These are phyloP conservation scores for Daldinia caldariorum DNA, from an alignment of 495 filamentous ascomycete genomes.

Conservation along the genomic window DNA sequence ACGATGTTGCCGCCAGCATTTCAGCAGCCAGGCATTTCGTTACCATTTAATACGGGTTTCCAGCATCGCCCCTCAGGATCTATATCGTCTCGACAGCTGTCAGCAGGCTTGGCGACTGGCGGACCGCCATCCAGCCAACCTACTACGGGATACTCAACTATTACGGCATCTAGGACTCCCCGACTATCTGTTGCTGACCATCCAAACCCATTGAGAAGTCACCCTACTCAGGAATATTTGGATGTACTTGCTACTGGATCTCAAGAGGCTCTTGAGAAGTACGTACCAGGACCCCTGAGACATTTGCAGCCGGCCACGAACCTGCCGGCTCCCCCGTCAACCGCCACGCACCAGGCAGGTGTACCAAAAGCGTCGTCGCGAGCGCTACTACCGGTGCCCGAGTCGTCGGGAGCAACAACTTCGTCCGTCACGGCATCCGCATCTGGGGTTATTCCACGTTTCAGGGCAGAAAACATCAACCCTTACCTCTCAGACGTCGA, in stretches of 20 bases:
- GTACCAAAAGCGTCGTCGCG: neutral
- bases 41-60: neutral
- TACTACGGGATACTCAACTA: conserved; percentile 18
- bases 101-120: conserved; percentile 27
- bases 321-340: conserved; percentile 12
- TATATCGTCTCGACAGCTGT: conserved; percentile 34
- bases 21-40: conserved; percentile 7
- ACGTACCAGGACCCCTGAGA: neutral
- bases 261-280: neutral
- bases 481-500: conserved; percentile 16
- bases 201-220: conserved; percentile 27
- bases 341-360: neutral
- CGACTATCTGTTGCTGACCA: neutral
- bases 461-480: conserved; percentile 39
- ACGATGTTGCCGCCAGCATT: neutral
- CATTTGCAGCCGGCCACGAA: conserved; percentile 24
- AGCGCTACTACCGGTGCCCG: neutral
- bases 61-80: conserved; percentile 7
- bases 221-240: neutral
- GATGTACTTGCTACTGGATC: conserved; percentile 9
- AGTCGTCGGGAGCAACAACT: conserved; percentile 7
- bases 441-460: neutral
- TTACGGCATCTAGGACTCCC: conserved; percentile 14
- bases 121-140: conserved; percentile 23
- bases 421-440: conserved; percentile 3